Base-by-base conservation (phyloP, 164 flowering plant species). In the Nymphaea colorata region DNA sequence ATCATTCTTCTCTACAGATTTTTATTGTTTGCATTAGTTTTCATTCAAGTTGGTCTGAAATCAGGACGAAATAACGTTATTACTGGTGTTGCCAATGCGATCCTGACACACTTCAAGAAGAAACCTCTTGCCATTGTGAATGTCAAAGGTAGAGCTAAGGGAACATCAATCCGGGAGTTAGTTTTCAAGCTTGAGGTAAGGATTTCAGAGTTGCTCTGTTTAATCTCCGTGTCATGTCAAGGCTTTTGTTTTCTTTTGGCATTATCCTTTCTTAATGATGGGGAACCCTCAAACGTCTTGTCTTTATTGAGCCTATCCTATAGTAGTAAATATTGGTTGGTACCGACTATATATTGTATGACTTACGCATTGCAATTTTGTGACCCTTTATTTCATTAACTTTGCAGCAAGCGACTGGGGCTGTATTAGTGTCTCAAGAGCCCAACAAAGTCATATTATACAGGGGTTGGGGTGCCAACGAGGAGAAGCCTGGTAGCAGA, bases 61-160 rank as follows among this genome's bases (percentile, higher is more conserved):
- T 66, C 70, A 93, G 98, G 97, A 66, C 84, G 76, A 78, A 88
- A 84, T 81, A 94, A 94, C 66, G 69, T 79, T 42, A 74, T 94
- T 12, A 79, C 83, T 64, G 98, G 97, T 36, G 83, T 94, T 47
- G 98, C 98, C 44, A 88, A 84, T 81, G 68, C 90, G 59, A 84
- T 94, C 74, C 88, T 75, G 73, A 73, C 69, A 3, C 98, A 94
- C 80, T 94, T 94, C 68, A 43, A 75, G 79, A 94, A 77, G 81
- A 72, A 90, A 67, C 87, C 93, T 71, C 89, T 91, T 43, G 98
- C 96, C 57, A 87, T 94, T 60, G 98, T 94, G 64, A 91, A 82
- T 74, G 84, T 94, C 70, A 94, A 94, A 79, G 97, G 96, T 72
- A 80, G 98, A 79, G 96, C 97, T 42, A 86, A 94, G 79, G 98